Base-by-base conservation (phyloP, 805 yeast genomes). In the Maudiozyma bulderi region DNA sequence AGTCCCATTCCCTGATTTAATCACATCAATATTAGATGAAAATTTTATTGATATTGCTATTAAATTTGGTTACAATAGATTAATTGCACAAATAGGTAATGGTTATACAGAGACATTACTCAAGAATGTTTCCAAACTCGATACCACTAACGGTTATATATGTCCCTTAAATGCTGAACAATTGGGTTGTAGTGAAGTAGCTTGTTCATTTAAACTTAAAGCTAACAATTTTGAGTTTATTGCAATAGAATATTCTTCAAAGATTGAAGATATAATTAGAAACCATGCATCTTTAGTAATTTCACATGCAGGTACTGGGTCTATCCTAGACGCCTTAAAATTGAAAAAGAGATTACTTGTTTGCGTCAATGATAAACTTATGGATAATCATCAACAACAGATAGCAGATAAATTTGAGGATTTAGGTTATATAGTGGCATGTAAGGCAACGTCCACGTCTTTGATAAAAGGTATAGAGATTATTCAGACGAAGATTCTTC, bases 231-330 rank as follows among this genome's bases (percentile, higher is more conserved):
- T 55, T 8, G 49, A 50, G 20, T 39, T 54, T 3, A 37, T 44
- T n/a, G 58, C 57, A 3, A 15, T 55, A 11, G 53, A 47, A 10
- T 55, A 38, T 37, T 50, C 54, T 13, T 38, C 26, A n/a, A 42
- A 48, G 9, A 52, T 55, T 15, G 52, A 55, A 45, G 45, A 49
- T 2, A 9, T 54, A 8, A 55, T 55, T 8, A 28, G 14, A 3
- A 30, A 45, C 6, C n/a, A 44, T 1, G 71, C 81, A 6, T 79
- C 80, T 46, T 55, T 87, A 41, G 86, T 91, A 9, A 74, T 93
- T 10, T 81, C 96, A 0, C 98, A 93, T 62, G 97, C 95, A 13
- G 84, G 85, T 1, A 87, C 98, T 0, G 99, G 99, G 2, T 86
- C 96, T 0, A 85, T 91, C 7, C 64, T 93, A 30, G 99, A 91